Evolutionary conservation across 129 eudicot genomes (phyloP).

Genomic region (Flaveria robusta): DNA sequence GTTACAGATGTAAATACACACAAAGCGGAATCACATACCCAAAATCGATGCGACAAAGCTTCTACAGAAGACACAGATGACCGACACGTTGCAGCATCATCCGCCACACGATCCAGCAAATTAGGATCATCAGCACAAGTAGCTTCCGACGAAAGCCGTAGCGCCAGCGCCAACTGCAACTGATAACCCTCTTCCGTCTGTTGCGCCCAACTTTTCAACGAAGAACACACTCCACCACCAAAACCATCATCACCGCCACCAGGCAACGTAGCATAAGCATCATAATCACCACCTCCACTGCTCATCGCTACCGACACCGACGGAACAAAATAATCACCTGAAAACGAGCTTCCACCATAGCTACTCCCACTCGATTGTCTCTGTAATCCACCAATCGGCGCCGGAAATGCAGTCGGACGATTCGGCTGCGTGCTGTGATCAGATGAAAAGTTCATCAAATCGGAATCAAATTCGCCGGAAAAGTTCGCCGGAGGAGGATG

Average conservation of each 20-base stretch:
- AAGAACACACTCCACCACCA: slow-evolving; percentile 41
- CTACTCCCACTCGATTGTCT: slow-evolving; percentile 89
- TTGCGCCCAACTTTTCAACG: slow-evolving; percentile 89
- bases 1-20: background rate
- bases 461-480: slow-evolving; percentile 42
- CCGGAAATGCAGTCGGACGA: slow-evolving; percentile 42
- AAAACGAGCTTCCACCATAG: slow-evolving; percentile 77
- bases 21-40: slow-evolving; percentile 49
- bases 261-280: background rate
- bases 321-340: slow-evolving; percentile 57
- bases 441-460: slow-evolving; percentile 22
- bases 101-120: slow-evolving; percentile 66
- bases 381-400: slow-evolving; percentile 53
- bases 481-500: slow-evolving; percentile 31
- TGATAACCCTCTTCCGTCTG: slow-evolving; percentile 96
- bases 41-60: slow-evolving; percentile 73
- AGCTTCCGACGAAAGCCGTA: slow-evolving; percentile 82
- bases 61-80: slow-evolving; percentile 49
- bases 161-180: slow-evolving; percentile 84
- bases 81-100: slow-evolving; percentile 37
- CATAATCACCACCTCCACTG: slow-evolving; percentile 29
- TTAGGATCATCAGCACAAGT: slow-evolving; percentile 77
- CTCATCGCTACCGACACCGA: slow-evolving; percentile 35
- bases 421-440: slow-evolving; percentile 52
- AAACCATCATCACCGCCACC: slow-evolving; percentile 36